Percentiles rank a stretch among this genome's conserved stretches.
Evolutionary conservation across 2,329 filamentous ascomycete species (phyloP).

Genomic region (Verticillium dahliae): DNA sequence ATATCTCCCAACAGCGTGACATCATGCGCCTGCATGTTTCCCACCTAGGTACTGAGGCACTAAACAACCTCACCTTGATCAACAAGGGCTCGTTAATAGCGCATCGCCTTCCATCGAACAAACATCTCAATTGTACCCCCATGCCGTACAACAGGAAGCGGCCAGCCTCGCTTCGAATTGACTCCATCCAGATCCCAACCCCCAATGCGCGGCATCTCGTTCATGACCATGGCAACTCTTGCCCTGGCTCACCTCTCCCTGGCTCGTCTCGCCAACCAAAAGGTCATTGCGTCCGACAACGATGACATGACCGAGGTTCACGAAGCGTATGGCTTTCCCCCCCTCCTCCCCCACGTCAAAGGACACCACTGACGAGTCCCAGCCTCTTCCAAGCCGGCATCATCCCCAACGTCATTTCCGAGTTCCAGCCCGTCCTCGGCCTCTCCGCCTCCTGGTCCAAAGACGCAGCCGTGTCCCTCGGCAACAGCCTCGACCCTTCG

Average conservation of each 20-base stretch:
- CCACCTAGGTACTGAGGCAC: too few species aligned
- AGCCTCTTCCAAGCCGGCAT: slow-evolving; percentile 9
- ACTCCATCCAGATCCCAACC: neutral
- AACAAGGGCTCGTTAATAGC: too few species aligned
- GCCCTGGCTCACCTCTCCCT: neutral
- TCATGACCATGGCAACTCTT: neutral
- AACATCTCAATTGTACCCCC: too few species aligned
- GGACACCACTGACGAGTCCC: neutral
- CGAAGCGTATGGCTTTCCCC: slow-evolving; percentile 5
- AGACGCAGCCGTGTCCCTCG: slow-evolving; percentile 7
- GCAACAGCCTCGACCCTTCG: slow-evolving; percentile 8
- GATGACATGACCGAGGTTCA: slow-evolving; percentile 11
- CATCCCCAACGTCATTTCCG: slow-evolving; percentile 11
- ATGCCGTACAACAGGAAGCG: too few species aligned
- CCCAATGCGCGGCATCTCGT: neutral
- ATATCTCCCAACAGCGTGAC: too few species aligned
- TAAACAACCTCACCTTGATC: too few species aligned
- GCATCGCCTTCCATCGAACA: too few species aligned
- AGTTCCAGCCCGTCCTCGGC: slow-evolving; percentile 11
- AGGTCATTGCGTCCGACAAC: slow-evolving; percentile 4
- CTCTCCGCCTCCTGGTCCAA: slow-evolving; percentile 9
- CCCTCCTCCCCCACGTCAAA: too few species aligned
- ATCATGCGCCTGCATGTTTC: too few species aligned
- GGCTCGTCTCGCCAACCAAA: neutral
- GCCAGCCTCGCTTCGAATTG: too few species aligned